phyloP scores from a whole-genome alignment of 805 yeast species.

The Candida endomychidarum region DNA sequence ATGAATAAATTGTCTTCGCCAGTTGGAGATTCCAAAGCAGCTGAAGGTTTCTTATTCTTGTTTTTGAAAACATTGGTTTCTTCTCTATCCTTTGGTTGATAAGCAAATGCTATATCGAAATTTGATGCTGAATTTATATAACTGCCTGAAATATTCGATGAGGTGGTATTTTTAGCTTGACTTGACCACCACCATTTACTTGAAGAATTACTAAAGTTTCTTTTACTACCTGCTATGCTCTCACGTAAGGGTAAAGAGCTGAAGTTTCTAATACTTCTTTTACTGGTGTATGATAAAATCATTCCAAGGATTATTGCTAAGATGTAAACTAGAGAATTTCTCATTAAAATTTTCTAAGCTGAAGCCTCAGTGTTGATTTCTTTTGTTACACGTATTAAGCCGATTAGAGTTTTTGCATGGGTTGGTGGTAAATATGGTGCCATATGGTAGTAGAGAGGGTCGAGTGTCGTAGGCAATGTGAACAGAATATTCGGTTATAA shows the following conservation, averaged over 20 bases:
- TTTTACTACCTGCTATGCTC: conserved; percentile 1
- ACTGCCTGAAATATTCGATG: conserved; percentile 11
- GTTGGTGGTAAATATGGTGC: too few relatives aligned
- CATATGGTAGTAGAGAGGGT: too few relatives aligned
- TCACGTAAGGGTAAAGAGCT: conserved; percentile 1
- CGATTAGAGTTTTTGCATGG: too few relatives aligned
- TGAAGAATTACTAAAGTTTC: conserved; percentile 23
- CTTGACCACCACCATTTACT: conserved; percentile 17
- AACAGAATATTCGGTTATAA: too few relatives aligned
- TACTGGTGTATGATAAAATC: conserved; percentile 13
- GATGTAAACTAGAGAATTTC: conserved; percentile 7
- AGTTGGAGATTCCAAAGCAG: conserved; percentile 49
- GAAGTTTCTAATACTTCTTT: conserved; percentile 4
- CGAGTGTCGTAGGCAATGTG: too few relatives aligned
- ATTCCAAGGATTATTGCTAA: conserved; percentile 13
- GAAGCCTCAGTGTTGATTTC: too few relatives aligned
- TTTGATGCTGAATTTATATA: conserved; percentile 19
- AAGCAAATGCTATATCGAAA: conserved; percentile 66
- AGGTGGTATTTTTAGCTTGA: conserved; percentile 11
- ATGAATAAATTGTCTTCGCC: conserved; percentile 79
- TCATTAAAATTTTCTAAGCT: conserved; percentile 1
- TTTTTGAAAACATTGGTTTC: conserved; percentile 47
- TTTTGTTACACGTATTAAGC: too few relatives aligned
- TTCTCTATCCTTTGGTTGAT: conserved; percentile 67
- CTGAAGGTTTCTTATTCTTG: conserved; percentile 24